Conservation (phyloP, 352 stramenopile genomes). For the Phytophthora hibernalis region DNA sequence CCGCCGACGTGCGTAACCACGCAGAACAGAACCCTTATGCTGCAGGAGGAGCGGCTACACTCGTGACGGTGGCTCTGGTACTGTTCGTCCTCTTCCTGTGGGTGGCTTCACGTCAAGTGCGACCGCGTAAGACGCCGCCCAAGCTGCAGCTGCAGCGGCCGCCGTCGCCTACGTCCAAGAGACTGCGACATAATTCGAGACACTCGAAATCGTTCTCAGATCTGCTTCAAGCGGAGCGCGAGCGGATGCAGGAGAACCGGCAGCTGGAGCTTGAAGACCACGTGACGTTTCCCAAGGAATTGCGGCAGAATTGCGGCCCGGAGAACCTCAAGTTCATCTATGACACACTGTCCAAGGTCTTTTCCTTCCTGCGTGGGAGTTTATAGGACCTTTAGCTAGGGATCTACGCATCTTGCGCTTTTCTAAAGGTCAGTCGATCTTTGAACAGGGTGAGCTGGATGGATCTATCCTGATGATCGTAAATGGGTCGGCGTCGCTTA, state of each 20-base stretch:
- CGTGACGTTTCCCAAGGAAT: slow-evolving; percentile 61
- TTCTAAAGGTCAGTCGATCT: slow-evolving; percentile 62
- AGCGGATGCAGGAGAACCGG: slow-evolving; percentile 69
- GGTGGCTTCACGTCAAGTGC: slow-evolving; percentile 83
- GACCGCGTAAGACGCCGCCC: slow-evolving; percentile 54
- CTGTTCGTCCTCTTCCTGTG: slow-evolving; percentile 76
- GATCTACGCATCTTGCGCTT: slow-evolving; percentile 69
- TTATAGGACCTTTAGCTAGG: slow-evolving; percentile 62
- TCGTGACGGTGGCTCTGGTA: slow-evolving; percentile 52
- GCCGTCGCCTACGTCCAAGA: slow-evolving; percentile 77
- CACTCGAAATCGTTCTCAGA: slow-evolving; percentile 81
- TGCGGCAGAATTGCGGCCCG: slow-evolving; percentile 65
- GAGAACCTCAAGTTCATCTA: slow-evolving; percentile 87
- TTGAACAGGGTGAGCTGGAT: slow-evolving; percentile 61
- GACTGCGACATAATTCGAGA: slow-evolving; percentile 60
- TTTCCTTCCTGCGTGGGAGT: slow-evolving; percentile 80
- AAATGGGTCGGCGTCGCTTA: slow-evolving; percentile 58
- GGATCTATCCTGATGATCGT: slow-evolving; percentile 83
- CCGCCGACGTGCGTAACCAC: slow-evolving; percentile 24
- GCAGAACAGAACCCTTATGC: slow-evolving; percentile 53
- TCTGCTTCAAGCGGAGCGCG: slow-evolving; percentile 63
- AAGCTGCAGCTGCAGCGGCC: slow-evolving; percentile 47
- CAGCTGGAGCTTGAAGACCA: slow-evolving; percentile 72
- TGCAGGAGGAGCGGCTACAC: slow-evolving; percentile 52
- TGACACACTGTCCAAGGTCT: slow-evolving; percentile 81